Evolutionary conservation across 164 flowering plant genomes (phyloP).

Genomic region (Chloranthus sessilifolius): DNA sequence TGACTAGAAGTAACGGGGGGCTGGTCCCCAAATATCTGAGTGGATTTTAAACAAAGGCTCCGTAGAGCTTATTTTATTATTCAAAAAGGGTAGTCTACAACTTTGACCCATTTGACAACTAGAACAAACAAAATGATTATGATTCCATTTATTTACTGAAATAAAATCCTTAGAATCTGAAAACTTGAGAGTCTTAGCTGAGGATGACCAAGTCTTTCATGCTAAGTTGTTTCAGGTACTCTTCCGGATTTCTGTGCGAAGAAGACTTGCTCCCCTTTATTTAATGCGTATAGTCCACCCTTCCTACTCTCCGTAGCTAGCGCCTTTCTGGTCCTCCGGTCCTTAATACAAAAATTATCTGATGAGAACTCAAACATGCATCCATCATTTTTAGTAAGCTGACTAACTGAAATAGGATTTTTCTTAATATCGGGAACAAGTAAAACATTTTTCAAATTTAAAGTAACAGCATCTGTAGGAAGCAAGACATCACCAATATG

Average conservation of each 20-base stretch:
- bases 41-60: conserved; percentile 1
- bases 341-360: background rate
- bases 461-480: background rate
- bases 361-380: conserved; percentile 3
- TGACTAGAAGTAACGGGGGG: background rate
- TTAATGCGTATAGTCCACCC: background rate
- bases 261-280: background rate
- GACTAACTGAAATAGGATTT: background rate
- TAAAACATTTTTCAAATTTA: no score
- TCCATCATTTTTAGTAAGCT: background rate
- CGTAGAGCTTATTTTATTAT: background rate
- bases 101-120: background rate
- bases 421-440: conserved; percentile 1
- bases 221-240: background rate
- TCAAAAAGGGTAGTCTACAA: background rate
- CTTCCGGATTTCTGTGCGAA: background rate
- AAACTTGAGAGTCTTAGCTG: background rate
- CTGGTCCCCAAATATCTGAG: background rate
- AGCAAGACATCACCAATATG: background rate
- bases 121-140: background rate
- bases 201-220: background rate
- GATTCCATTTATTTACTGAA: background rate
- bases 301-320: background rate
- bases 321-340: background rate
- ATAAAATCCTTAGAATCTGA: background rate